Base-by-base conservation (phyloP, 2,329 filamentous ascomycete genomes). In the Fusarium sambucinum region DNA sequence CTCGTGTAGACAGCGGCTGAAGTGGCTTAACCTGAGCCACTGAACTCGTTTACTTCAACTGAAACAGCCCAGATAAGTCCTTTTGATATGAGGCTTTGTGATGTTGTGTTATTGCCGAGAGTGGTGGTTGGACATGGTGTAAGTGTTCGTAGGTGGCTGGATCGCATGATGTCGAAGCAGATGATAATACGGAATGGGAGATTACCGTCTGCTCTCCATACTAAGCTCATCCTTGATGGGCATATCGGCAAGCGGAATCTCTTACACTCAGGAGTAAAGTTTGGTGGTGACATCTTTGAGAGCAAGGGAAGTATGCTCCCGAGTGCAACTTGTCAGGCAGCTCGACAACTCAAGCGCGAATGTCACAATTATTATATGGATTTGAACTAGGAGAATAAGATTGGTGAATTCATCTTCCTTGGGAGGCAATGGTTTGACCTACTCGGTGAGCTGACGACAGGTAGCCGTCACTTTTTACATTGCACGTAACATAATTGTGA, bases 31-130 rank as follows among this genome's bases (percentile, higher is more conserved):
- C n/a, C 35, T 16, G 33, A 51, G 47, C 47, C 23, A n/a, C 32
- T 38, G 47, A 51, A 51, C 47, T 51, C 47, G 29, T 51, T 51
- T 29, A 19, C 32, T 51, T 3, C 33, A 51, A 29, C 21, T 51
- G 47, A 51, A 51, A 51, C 33, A 51, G 6, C 14, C 25, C 42
- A 30, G 17, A 45, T 12, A 51, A 27, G 3, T 14, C 4, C 6
- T 51, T 51, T 38, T 51, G n/a, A 40, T 51, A 14, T 11, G 47
- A 40, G 47, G 23, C 17, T 35, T 51, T 17, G 47, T 37, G 23
- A 40, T 51, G 10, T 16, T 6, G 17, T 50, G 32, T 38, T 50
- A 25, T 50, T 50, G 6, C 33, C 17, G 33, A 38, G n/a, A 19
- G n/a, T 51, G 32, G 33, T 38, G 47, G 42, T 30, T 45, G 27